Percentiles rank a stretch among this genome's conserved stretches.
These are phyloP conservation scores for Fistulinella staudtii DNA, from an alignment of 1,284 basidiomycete genomes.

Conservation along the genomic window DNA sequence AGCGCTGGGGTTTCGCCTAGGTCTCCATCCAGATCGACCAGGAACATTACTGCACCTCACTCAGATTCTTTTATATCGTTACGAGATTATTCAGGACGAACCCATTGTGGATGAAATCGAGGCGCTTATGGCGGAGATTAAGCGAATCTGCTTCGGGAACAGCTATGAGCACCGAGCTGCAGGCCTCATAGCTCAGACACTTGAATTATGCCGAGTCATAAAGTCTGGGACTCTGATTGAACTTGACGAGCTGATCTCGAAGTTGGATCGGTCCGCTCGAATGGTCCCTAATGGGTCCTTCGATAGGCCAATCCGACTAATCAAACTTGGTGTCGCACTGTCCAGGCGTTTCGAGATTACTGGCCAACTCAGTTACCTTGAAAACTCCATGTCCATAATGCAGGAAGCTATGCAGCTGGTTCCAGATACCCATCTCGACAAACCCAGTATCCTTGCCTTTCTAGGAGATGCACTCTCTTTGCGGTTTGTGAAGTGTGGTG, in stretches of 20 bases:
- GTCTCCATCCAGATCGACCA: background rate
- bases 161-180: background rate
- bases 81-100: background rate
- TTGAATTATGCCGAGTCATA: background rate
- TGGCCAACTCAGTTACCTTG: background rate
- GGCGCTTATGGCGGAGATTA: background rate
- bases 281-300: background rate
- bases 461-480: background rate
- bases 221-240: background rate
- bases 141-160: background rate
- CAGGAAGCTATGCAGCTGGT: background rate
- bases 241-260: background rate
- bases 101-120: background rate
- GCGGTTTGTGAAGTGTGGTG: background rate
- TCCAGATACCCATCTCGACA: background rate
- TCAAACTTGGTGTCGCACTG: background rate
- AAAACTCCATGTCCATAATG: background rate
- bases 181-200: background rate
- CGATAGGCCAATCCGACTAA: background rate
- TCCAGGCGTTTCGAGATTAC: background rate
- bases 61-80: background rate
- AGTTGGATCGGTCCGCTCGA: background rate
- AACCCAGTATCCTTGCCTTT: background rate
- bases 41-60: background rate
- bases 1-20: background rate